Evolutionary conservation across 768 basidiomycete genomes (phyloP).

Genomic region (Tylopilus plumbeoviolaceoides): DNA sequence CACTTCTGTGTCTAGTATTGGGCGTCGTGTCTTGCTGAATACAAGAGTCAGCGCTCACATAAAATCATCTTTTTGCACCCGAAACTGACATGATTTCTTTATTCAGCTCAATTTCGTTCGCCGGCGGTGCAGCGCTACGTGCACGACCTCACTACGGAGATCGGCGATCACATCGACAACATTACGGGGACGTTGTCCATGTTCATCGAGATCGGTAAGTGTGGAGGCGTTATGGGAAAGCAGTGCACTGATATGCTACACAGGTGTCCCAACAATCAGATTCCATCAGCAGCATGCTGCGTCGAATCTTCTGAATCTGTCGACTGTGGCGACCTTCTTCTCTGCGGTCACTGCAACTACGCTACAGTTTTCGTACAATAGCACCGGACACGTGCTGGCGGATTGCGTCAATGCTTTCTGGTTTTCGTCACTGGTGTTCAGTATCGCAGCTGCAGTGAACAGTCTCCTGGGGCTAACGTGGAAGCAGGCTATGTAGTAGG

Average conservation of each 20-base stretch:
- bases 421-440: conserved; percentile 54
- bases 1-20: conserved; percentile 39
- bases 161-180: conserved; percentile 51
- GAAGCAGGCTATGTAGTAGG: conserved; percentile 57
- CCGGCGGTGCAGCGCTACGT: conserved; percentile 53
- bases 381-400: conserved; percentile 33
- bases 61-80: not conserved
- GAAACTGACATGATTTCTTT: conserved; percentile 8
- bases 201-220: conserved; percentile 53
- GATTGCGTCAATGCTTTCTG: conserved; percentile 49
- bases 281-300: conserved; percentile 52
- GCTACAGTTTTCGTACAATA: conserved; percentile 42
- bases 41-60: conserved; percentile 36
- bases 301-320: conserved; percentile 45
- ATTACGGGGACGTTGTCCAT: conserved; percentile 47
- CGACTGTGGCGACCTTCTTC: conserved; percentile 53
- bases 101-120: conserved; percentile 45
- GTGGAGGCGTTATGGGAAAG: conserved; percentile 11
- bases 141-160: conserved; percentile 48
- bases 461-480: conserved; percentile 49
- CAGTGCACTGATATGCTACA: conserved; percentile 27
- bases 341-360: conserved; percentile 51
- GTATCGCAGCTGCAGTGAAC: conserved; percentile 52
- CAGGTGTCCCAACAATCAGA: conserved; percentile 52
- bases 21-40: conserved; percentile 47